Evolutionary conservation across 2,329 filamentous ascomycete species (phyloP).

Genomic region (Eutypella sp.): DNA sequence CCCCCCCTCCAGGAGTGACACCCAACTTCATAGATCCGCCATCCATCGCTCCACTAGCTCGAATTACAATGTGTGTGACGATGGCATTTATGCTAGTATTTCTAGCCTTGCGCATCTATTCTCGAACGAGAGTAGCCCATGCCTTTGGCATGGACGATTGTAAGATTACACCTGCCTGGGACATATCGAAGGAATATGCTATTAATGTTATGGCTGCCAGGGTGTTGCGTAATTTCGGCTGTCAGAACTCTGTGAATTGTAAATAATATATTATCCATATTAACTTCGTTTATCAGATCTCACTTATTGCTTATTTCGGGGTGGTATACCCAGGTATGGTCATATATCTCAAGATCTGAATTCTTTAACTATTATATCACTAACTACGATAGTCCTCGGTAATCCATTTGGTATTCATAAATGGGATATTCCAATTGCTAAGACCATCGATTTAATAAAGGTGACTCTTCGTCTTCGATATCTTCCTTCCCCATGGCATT

Average conservation of each 20-base stretch:
- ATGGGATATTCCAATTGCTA: too few relatives aligned
- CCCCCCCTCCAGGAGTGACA: too few relatives aligned
- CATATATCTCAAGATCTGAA: background rate
- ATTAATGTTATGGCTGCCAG: background rate
- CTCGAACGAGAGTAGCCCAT: background rate
- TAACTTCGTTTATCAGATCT: background rate
- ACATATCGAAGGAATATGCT: background rate
- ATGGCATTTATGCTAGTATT: background rate
- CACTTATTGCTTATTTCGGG: background rate
- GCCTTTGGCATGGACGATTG: background rate
- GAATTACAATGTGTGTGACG: background rate
- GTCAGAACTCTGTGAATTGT: background rate
- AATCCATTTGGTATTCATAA: too few relatives aligned
- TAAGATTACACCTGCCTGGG: background rate
- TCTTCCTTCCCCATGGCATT: too few relatives aligned
- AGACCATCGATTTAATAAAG: too few relatives aligned
- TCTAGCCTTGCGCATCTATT: background rate
- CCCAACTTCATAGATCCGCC: background rate
- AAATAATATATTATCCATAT: background rate
- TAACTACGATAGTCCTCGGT: background rate
- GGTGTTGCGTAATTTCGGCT: background rate
- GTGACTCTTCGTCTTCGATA: background rate
- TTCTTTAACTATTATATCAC: background rate
- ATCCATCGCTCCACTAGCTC: background rate
- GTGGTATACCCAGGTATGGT: background rate